Conservation (phyloP, 768 basidiomycete species). For the Pulveroboletus sp. region DNA sequence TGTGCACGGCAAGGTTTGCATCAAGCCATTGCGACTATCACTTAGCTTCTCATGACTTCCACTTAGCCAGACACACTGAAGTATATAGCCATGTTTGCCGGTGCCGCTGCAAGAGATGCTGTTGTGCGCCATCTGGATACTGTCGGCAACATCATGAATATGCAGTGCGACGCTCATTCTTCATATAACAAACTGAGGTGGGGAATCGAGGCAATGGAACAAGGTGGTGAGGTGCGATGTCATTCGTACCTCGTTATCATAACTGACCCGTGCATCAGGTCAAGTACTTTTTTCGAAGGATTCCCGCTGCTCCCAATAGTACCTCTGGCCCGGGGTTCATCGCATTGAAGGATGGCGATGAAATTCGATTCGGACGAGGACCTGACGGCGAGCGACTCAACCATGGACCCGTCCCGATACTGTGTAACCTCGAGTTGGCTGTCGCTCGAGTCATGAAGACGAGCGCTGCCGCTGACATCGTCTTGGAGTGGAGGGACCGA, state of each 20-base stretch:
- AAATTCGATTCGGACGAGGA: conserved; percentile 1
- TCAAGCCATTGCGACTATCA: neutral
- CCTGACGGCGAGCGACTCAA: neutral
- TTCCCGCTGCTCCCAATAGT: neutral
- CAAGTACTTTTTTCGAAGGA: too few relatives aligned
- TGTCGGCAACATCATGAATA: too few relatives aligned
- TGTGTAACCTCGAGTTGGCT: neutral
- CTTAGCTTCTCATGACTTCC: neutral
- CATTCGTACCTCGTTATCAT: too few relatives aligned
- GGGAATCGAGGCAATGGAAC: too few relatives aligned
- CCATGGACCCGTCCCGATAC: too few relatives aligned
- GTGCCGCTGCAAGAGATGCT: too few relatives aligned
- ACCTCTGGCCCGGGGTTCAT: neutral
- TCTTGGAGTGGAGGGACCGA: neutral
- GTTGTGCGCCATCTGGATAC: too few relatives aligned
- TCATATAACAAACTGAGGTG: too few relatives aligned
- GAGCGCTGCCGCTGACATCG: conserved; percentile 9
- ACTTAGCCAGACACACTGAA: neutral
- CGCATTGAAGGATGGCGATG: neutral
- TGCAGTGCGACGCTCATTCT: too few relatives aligned
- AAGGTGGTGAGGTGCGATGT: too few relatives aligned
- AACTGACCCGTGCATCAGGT: too few relatives aligned
- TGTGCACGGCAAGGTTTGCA: neutral
- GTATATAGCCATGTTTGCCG: neutral
- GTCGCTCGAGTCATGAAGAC: neutral